Evolutionary conservation across 2,329 filamentous ascomycete genomes (phyloP), one percentile per base, ranked within the genome.

Genomic region (Diaporthe velutina): DNA sequence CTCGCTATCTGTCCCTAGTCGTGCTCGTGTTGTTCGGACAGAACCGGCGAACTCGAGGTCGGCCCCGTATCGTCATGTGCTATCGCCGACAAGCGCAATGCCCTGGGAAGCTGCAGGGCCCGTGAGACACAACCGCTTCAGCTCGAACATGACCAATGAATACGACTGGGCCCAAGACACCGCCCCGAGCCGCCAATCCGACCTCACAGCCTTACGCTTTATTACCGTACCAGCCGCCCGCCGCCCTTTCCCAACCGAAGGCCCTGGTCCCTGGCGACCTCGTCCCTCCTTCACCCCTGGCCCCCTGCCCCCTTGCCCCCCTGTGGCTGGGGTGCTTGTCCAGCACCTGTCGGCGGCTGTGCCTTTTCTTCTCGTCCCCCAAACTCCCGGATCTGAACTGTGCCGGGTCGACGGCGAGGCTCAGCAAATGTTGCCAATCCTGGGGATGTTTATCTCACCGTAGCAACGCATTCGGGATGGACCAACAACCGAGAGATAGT

Each of bases 121-220:
- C 17, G 33, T 28, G 55, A 64, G 55, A 61, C 70, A 61, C 64
- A 7, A 52, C 64, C 48, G 48, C 64, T 68, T 68, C 64, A 68
- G 48, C 64, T 68, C 48, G 48, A 67, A 73, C 71, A 45, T 57
- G 57, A 57, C 71, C 71, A 73, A 73, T 73, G 30, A 40, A 54
- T 67, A 42, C 50, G 33, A 55, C 52, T 66, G 57, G 38, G 52
- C n/a, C 38, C 58, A 17, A 66, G 71, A 73, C 71, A 67, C 58
- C 71, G 71, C 58, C 58, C 71, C 58, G 57, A 73, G 71, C 71
- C 71, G 71, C 71, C 50, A 55, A 54, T 40, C 42, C 45, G 33
- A 52, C 45, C 70, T 64, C 70, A 60, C 70, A 72, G 35, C 45
- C 64, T 68, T 68, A 68, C n/a, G 64, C 30, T 1, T 68, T 68